Evolutionary conservation across 2,329 filamentous ascomycete species (phyloP), one percentile per base, ranked within the genome.

Genomic region (Trichoderma gracile): DNA sequence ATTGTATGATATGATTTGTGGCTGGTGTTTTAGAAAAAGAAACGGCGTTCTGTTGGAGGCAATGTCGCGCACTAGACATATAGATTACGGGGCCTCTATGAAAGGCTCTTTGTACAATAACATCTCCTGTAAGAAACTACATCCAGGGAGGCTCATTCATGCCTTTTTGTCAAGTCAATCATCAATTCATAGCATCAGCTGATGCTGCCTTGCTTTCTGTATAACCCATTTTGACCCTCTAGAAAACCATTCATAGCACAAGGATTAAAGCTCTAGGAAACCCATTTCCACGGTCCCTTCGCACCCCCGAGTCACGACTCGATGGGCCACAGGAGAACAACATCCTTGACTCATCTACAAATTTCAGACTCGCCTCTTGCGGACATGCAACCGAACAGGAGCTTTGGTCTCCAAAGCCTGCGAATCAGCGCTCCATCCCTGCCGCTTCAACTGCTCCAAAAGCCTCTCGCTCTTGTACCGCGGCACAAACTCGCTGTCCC

Each of bases 321-420:
- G 33, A 3, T 6, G 7, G 42, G 30, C 6, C 7, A 9, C 2
- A 47, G 25, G 12, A 12, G 30, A 27, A 23, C 17, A 30, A 9
- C 30, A 30, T 30, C 30, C 30, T 53, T 14, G 10, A 38, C 12
- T 21, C 14, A n/a, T 47, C 23, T 43, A 76, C 54, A 71, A 47
- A 12, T 73, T 65, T 65, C 76, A 77, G 57, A 71, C 68, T n/a
- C 55, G 46, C 42, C 57, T 62, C 2, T 67, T 38, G 30, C 69
- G 69, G 25, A 71, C 67, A 8, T 67, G 64, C 30, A 79, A 61
- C 7, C 77, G 73, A 17, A 77, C 69, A 0, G 78, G 76, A 1
- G 74, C 74, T 1, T 65, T 69, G 1, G 76, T 78, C 70, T 80
- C 78, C 17, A 80, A 71, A 0, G 73, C 69, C 60, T 77, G 76